Evolutionary conservation across 257 asterid genomes (phyloP), one percentile per base, ranked within the genome.

Genomic region (Ehretia macrophylla): DNA sequence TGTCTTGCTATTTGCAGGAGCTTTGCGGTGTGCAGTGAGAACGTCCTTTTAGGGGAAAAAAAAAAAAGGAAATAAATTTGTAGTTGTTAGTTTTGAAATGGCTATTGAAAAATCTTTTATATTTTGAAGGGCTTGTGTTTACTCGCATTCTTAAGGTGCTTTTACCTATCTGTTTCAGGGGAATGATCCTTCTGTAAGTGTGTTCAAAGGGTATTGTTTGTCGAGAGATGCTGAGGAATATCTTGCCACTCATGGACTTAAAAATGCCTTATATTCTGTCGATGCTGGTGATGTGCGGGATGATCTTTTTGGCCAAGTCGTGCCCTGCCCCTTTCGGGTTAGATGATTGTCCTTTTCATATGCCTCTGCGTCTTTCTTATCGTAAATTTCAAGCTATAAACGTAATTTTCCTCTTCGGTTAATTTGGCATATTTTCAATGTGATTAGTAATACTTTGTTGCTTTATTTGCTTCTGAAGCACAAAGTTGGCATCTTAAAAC

Each of bases 271-370:
- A 48, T 88, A 89, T 68, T 78, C 90, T 56, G 45, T 86, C 32
- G 79, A 76, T 68, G 75, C 82, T 59, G 56, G 70, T 55, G 79
- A 74, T 54, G 77, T 93, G 64, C 87, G 77, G 59, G 94, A 81
- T 55, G 91, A 78, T 74, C 94, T 89, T 49, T 93, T 93, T 68
- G 99, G 99, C 66, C 82, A 71, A 60, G 82, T 89, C 50, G 58
- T 75, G 44, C 68, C 82, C 61, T 93, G 99, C 65, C 96, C 96
- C 37, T 84, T 81, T 67, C 87, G 94, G 85, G 99, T 92, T 67
- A 72, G 88, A 66, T 75, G 54, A n/a, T n/a, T n/a, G n/a, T n/a
- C 59, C 62, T 63, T 38, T 50, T 45, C 55, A 68, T 66, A 45
- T 13, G 37, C 18, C 11, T 18, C 13, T 60, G 27, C 45, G 16